Evolutionary conservation across 441 rosid genomes (phyloP), one percentile per base, ranked within the genome.

Genomic region (Erodium moschatum): DNA sequence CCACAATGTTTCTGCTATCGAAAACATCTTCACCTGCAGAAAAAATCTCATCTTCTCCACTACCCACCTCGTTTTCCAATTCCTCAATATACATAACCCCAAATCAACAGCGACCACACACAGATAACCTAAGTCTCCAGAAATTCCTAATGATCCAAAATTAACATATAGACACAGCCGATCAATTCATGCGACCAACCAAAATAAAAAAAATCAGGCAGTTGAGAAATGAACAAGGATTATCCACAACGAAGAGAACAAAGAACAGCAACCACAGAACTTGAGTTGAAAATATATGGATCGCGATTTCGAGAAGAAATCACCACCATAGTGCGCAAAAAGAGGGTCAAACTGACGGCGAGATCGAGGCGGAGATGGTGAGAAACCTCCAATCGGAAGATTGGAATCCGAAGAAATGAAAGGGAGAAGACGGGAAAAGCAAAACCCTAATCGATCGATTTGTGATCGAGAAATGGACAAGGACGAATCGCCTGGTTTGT

Each of bases 21-120:
- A 73, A 48, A 73, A 15, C 68, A 56, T 58, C n/a, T 61, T 38
- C 18, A 12, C 35, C 46, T n/a, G 10, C 72, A 48, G 54, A 63
- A 21, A 13, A 31, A 24, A 16, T 67, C 64, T 40, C 80, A 52
- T 67, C 76, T 18, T 73, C 82, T 60, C n/a, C 80, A 20, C 64
- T 72, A 65, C 40, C 77, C 73, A 42, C 77, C 69, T 69, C 88
- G 69, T 21, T 83, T 54, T 69, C 74, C 81, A 85, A 63, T 67
- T 84, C 85, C 78, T 80, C 85, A 76, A 85, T 82, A 81, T 83
- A 69, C 87, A 86, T 86, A 81, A 12, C 73, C 76, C 21, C 76
- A 73, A 48, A 56, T 48, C 31, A 66, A 18, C 63, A 63, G 18
- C 66, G 15, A 13, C 27, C 33, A 15, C 61, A 50, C 31, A 11